Base-by-base conservation (phyloP, 1,284 basidiomycete genomes). In the Cryptococcus wingfieldii region DNA sequence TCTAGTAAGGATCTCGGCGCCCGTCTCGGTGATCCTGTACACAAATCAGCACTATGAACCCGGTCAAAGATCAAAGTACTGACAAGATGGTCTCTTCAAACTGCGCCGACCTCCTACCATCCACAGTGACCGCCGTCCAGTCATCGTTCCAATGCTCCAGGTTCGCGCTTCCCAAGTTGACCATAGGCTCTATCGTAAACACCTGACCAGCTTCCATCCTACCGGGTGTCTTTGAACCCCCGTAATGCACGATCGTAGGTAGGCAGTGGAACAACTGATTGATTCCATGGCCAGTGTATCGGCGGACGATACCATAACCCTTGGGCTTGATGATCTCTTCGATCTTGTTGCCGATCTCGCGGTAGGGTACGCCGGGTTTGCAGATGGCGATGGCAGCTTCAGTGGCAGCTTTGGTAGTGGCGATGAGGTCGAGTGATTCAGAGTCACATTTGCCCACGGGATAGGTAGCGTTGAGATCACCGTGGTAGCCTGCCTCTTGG, bases 21-120 rank as follows among this genome's bases (percentile, higher is more conserved):
- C 94, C 18, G 84, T 88, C 68, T 93, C 90, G 18, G 94, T 97
- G 69, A 98, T 88, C 55, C 90, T 94, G 69, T 23, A 8, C 37
- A 38, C 49, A 12, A 10, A 48, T 12, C 37, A 52, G 23, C 27
- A 23, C 16, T 13, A 19, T 14, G 45, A 7, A n/a, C 7, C 41
- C 46, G 39, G n/a, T n/a, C 41, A 42, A 23, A 3, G 3, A 23
- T 23, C 10, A 31, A 44, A 34, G 41, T 47, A 81, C 88, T 69
- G 67, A 92, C 87, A 98, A 75, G 42, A 89, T 78, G 1, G 93
- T 96, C 68, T 98, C 94, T 75, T 98, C 94, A 69, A 96, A 97
- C 69, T 98, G 94, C 5, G 94, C 94, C 62, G 88, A 92, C 59
- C 83, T 81, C 72, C 88, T 87, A 31, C 93, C 94, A 76, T 97